Evolutionary conservation across 371 early-diverging fungal genomes (phyloP), one percentile per base, ranked within the genome.

Genomic region (Basidiobolus meristosporus): DNA sequence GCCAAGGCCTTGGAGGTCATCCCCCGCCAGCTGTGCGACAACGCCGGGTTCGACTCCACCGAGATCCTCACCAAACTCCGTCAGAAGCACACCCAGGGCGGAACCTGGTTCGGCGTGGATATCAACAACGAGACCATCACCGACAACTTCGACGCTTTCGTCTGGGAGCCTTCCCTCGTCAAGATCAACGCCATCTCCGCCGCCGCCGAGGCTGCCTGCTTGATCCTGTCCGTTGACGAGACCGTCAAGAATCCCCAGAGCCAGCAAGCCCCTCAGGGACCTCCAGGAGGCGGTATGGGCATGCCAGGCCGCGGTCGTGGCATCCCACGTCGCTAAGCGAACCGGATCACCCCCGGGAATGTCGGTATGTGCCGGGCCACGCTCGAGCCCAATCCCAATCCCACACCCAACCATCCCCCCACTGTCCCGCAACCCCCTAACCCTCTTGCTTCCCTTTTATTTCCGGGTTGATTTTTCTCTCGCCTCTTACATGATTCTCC

Each of bases 31-130:
- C 73, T 99, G 22, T 89, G 93, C 59, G 90, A 90, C 60, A 99
- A 99, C 63, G 98, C 99, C 45, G 99, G 99, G 42, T 91, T 99
- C 47, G 99, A 99, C 57, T 83, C 98, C n/a, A 98, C 97, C 9
- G 90, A 90, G 59, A 83, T 92, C 45, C 67, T 99, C 36, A 98
- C 97, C 68, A 78, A 90, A 64, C 70, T 99, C 42, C 77, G 99
- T 54, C 86, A 89, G 66, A 78, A 84, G 54, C 99, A 99, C 56
- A 71, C 78, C 22, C 76, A 78, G 51, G 83, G 79, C 32, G 80
- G 73, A 46, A 68, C 54, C 31, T 95, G 96, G 95, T 77, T 59
- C 43, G 98, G 98, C 47, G 89, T 97, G 12, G 98, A 95, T 62
- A 78, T 92, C 45, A 73, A 77, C 43, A 69, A 73, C 20, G 95